Conservation (phyloP, 257 asterid species). For the Fraxinus pennsylvanica region DNA sequence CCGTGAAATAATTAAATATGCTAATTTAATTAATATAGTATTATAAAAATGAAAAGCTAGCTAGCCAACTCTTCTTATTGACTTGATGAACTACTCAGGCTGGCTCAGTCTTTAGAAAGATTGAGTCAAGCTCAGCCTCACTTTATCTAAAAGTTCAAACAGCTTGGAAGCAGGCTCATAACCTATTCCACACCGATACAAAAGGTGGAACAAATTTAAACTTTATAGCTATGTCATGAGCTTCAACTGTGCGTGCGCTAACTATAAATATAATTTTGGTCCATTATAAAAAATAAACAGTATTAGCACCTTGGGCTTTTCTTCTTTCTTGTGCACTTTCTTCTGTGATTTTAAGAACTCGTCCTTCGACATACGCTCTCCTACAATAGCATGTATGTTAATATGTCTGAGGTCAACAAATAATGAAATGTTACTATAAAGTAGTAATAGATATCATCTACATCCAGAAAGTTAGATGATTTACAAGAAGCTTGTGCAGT, state of each 20-base stretch:
- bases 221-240: not conserved
- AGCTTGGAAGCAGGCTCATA: not conserved
- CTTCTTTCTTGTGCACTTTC: slow-evolving; percentile 56
- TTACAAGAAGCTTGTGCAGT: slow-evolving; percentile 2
- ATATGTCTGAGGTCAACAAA: slow-evolving; percentile 7
- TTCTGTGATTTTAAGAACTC: slow-evolving; percentile 59
- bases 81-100: not conserved
- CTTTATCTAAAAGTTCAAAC: not conserved
- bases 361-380: slow-evolving; percentile 82
- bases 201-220: not conserved
- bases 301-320: slow-evolving; percentile 80
- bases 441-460: not conserved
- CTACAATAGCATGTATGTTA: slow-evolving; percentile 41
- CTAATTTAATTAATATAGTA: not conserved
- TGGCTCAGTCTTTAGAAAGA: not conserved
- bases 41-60: not conserved
- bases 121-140: not conserved
- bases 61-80: not conserved
- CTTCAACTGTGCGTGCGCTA: too few relatives aligned
- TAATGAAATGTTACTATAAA: too few relatives aligned
- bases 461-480: slow-evolving; percentile 4
- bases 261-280: not conserved
- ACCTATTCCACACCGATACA: not conserved
- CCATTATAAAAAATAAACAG: slow-evolving; percentile 4
- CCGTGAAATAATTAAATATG: not conserved